Conservation (phyloP, 768 basidiomycete genomes). For the Boletus pseudo-olivaceus region DNA sequence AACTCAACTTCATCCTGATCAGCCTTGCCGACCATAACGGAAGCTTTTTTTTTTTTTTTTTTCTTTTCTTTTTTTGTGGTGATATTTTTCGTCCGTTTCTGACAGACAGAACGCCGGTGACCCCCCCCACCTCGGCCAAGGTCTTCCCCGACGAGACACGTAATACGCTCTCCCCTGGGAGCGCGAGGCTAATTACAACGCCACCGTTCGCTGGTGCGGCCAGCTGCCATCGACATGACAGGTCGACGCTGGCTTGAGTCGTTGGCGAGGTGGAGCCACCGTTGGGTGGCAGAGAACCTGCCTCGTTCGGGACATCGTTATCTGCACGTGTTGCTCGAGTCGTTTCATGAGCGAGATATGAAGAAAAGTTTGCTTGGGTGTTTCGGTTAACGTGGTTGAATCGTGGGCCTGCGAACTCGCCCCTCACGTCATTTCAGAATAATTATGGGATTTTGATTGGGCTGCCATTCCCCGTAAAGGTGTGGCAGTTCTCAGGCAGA, state of each 20-base stretch:
- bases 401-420: conserved; percentile 16
- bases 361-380: not conserved
- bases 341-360: conserved; percentile 10
- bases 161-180: conserved; percentile 21
- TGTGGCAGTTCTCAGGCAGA: conserved; percentile 28
- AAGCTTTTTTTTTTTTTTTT: conserved; percentile 15
- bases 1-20: conserved; percentile 31
- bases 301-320: conserved; percentile 15
- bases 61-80: no score
- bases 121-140: not conserved
- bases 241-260: not conserved
- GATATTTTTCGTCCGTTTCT: conserved; percentile 25
- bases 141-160: conserved; percentile 12
- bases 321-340: conserved; percentile 13
- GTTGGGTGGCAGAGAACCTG: not conserved
- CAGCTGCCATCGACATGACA: not conserved
- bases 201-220: not conserved
- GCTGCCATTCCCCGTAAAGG: conserved; percentile 13
- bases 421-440: conserved; percentile 19
- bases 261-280: not conserved
- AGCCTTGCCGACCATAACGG: conserved; percentile 31
- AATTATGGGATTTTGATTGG: conserved; percentile 10
- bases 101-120: conserved; percentile 18
- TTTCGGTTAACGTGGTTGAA: conserved; percentile 18
- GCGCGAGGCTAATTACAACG: not conserved